Percentiles rank a stretch among this genome's conserved stretches.
Conservation (phyloP, 2,329 filamentous ascomycete genomes). For the Neopestalotiopsis sp. region DNA sequence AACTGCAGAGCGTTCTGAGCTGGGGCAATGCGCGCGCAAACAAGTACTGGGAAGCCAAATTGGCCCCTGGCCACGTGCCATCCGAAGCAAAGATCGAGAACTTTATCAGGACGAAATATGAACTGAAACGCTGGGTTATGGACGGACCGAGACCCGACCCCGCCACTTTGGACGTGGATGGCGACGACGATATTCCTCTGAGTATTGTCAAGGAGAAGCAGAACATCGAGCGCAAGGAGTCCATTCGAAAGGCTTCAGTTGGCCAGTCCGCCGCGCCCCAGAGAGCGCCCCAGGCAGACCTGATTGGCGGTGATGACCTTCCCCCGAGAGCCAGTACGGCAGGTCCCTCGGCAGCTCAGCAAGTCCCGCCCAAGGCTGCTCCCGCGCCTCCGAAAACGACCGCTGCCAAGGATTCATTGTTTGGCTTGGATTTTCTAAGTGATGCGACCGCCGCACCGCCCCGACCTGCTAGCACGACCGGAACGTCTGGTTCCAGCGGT, state of each 20-base stretch:
- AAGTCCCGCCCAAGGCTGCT: slow-evolving; percentile 63
- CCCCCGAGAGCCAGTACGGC: slow-evolving; percentile 77
- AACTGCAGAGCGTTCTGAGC: slow-evolving; percentile 88
- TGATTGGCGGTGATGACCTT: slow-evolving; percentile 79
- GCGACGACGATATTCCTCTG: slow-evolving; percentile 79
- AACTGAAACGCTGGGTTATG: slow-evolving; percentile 99
- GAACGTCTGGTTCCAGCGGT: slow-evolving; percentile 63
- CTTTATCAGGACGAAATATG: slow-evolving; percentile 99
- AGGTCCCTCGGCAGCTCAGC: slow-evolving; percentile 64
- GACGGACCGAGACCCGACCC: slow-evolving; percentile 94
- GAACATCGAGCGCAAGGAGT: slow-evolving; percentile 64
- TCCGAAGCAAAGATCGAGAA: slow-evolving; percentile 99
- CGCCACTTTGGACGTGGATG: slow-evolving; percentile 80
- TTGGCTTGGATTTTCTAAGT: slow-evolving; percentile 93
- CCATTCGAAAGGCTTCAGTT: slow-evolving; percentile 64
- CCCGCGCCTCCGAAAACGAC: slow-evolving; percentile 71
- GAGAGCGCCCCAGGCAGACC: slow-evolving; percentile 63
- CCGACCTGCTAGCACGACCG: slow-evolving; percentile 81
- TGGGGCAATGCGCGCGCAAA: slow-evolving; percentile 98
- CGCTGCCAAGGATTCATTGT: slow-evolving; percentile 85
- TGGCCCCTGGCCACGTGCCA: slow-evolving; percentile 88
- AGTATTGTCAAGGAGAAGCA: slow-evolving; percentile 72
- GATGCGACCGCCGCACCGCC: slow-evolving; percentile 72
- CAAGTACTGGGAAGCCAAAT: slow-evolving; percentile 98
- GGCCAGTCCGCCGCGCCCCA: slow-evolving; percentile 46